phyloP scores from a whole-genome alignment of 345 rosid genomes.

The Hirschfeldia incana region DNA sequence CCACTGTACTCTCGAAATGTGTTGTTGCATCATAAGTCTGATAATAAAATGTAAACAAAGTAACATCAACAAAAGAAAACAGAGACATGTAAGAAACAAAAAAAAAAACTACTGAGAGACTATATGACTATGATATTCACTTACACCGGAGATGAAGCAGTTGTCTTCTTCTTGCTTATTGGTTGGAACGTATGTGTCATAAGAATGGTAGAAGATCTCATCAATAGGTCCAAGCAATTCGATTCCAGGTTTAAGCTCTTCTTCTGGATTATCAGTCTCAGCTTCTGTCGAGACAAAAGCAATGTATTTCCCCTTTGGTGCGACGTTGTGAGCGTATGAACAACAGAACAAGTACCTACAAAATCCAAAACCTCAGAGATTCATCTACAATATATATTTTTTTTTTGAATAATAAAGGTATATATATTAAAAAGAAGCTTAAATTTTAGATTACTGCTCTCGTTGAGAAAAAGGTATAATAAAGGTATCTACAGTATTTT shows the following conservation, averaged over 20 bases:
- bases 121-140: constrained; percentile 26
- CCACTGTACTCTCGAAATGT: constrained; percentile 79
- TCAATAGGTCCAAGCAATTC: constrained; percentile 85
- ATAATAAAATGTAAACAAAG: constrained; percentile 6
- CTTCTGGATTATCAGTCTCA: constrained; percentile 78
- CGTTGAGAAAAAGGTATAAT: too few species aligned
- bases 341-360: constrained; percentile 76
- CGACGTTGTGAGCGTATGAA: constrained; percentile 91
- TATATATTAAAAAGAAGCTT: too few species aligned
- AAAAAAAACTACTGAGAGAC: background rate
- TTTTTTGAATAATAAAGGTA: too few species aligned
- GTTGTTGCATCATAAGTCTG: constrained; percentile 91
- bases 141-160: constrained; percentile 87
- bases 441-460: too few species aligned
- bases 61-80: background rate
- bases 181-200: constrained; percentile 76
- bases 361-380: background rate
- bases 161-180: constrained; percentile 76
- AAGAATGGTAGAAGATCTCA: constrained; percentile 81
- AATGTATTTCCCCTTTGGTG: constrained; percentile 92
- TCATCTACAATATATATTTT: background rate
- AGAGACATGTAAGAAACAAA: constrained; percentile 1
- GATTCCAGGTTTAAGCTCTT: constrained; percentile 82
- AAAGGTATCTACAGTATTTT: too few species aligned
- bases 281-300: constrained; percentile 98